Evolutionary conservation across 1,284 basidiomycete genomes (phyloP), one percentile per base, ranked within the genome.

Genomic region (Mycena citricolor): DNA sequence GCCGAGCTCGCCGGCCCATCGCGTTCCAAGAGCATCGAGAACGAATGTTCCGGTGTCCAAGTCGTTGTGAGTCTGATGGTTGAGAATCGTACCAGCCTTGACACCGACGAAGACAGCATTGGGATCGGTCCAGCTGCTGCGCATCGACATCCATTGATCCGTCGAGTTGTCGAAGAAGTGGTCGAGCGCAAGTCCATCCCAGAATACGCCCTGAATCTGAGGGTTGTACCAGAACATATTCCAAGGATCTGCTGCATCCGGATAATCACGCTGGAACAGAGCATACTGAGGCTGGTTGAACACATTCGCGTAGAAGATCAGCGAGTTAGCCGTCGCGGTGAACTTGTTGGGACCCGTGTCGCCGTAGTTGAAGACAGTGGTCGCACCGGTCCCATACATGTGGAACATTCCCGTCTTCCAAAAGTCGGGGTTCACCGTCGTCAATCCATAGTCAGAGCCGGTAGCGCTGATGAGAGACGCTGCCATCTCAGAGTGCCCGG

Each of bases 181-280:
- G 68, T 99, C 95, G 32, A 98, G 76, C 1, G 86, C 62, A 32
- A 88, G 66, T 32, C 82, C 84, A 61, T 94, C 83, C 94, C 93
- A 98, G 76, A 88, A 98, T 33, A 90, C 90, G 43, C 95, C 95
- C 12, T 73, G 68, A 33, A 83, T 78, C 4, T 80, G 73, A 10
- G 93, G 83, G 63, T 97, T 77, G 66, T 98, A 99, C 92, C 92
- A 99, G 74, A 99, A 94, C 90, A 99, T 95, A 59, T 81, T 83
- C 80, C 86, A 91, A 0, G 95, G 95, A 54, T 99, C 95, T 14
- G 86, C 69, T 3, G 92, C 83, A 60, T 98, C 94, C 41, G 71
- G 70, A 56, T 88, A 90, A 63, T 99, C 95, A 50, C 95, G 90
- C 67, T 99, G 95, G 79, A 85, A 94, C 39, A 99, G 79, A 12